Evolutionary conservation across 148 eudicot genomes (phyloP).

Genomic region (Cornus kousa): DNA sequence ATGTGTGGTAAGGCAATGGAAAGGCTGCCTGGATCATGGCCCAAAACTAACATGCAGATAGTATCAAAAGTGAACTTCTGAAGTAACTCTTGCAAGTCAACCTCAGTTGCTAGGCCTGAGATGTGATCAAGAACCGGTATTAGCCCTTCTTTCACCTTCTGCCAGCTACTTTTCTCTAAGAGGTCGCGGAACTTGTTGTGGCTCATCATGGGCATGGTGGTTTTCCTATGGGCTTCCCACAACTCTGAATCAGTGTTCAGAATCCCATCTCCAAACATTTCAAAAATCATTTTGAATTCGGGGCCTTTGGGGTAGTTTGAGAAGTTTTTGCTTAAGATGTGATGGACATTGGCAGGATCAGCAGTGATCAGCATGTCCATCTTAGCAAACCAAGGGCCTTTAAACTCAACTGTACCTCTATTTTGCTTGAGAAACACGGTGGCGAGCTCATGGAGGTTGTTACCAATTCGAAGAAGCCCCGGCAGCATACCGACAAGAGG

Average conservation of each 20-base stretch:
- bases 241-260: slow-evolving; percentile 9
- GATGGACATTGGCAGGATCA: slow-evolving; percentile 32
- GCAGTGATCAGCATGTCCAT: slow-evolving; percentile 17
- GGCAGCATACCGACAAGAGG: slow-evolving; percentile 9
- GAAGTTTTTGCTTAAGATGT: slow-evolving; percentile 26
- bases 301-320: slow-evolving; percentile 26
- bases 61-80: slow-evolving; percentile 15
- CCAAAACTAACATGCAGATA: slow-evolving; percentile 12
- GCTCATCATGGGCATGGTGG: slow-evolving; percentile 8
- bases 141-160: slow-evolving; percentile 15
- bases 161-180: not conserved
- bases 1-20: slow-evolving; percentile 11
- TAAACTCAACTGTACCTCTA: slow-evolving; percentile 11
- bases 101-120: not conserved
- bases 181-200: slow-evolving; percentile 1
- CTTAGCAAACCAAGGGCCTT: slow-evolving; percentile 30
- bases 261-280: slow-evolving; percentile 27
- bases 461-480: not conserved
- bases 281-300: slow-evolving; percentile 25
- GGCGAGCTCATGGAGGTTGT: slow-evolving; percentile 4
- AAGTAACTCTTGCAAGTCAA: slow-evolving; percentile 27
- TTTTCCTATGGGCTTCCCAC: slow-evolving; percentile 18
- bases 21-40: slow-evolving; percentile 28
- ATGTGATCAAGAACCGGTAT: slow-evolving; percentile 13
- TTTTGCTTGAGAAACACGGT: not conserved